Conservation (phyloP, 257 asterid genomes). For the Solanum pinnatisectum region DNA sequence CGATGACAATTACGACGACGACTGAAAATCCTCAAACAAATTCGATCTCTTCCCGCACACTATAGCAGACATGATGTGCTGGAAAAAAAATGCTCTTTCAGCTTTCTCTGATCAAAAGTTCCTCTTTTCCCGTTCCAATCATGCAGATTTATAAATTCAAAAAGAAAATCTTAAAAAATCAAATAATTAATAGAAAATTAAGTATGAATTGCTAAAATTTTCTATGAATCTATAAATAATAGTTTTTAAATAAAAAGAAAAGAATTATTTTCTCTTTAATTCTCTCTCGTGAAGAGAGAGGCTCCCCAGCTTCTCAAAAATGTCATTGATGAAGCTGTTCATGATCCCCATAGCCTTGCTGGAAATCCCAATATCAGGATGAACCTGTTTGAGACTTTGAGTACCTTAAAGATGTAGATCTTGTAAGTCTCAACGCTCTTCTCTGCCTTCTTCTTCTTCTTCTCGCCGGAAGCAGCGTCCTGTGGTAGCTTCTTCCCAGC, state of each 20-base stretch:
- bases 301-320: neutral
- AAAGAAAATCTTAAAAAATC: neutral
- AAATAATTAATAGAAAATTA: neutral
- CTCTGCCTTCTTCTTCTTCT: neutral
- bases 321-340: neutral
- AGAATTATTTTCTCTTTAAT: neutral
- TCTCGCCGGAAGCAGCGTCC: neutral
- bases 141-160: neutral
- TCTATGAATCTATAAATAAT: neutral
- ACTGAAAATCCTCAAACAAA: conserved; percentile 68
- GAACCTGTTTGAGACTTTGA: neutral
- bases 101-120: neutral
- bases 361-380: neutral
- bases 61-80: conserved; percentile 75
- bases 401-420: neutral
- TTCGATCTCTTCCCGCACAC: conserved; percentile 96
- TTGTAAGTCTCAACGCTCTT: neutral
- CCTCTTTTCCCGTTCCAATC: neutral
- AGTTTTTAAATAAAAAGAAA: neutral
- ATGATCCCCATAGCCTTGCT: neutral
- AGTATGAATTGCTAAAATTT: neutral
- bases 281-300: neutral
- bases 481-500: neutral
- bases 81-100: conserved; percentile 5
- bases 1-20: neutral